Base-by-base conservation (phyloP, 2,329 filamentous ascomycete species). In the Endothia cerciana region DNA sequence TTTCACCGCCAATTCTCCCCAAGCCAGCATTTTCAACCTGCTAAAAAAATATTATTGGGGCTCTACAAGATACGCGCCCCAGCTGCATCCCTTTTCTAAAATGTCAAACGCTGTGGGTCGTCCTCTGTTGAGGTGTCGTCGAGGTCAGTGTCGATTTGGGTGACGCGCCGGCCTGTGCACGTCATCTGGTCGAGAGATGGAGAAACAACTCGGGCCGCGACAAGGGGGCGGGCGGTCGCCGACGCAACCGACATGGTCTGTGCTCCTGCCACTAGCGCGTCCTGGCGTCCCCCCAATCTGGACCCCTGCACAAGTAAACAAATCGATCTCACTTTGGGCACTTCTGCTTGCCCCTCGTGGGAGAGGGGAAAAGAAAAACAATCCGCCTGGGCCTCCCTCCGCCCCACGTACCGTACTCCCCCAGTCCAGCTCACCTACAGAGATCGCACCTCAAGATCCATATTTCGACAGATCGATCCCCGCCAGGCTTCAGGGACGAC, bases 141-240 rank as follows among this genome's bases (percentile, higher is more conserved):
- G 40, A 40, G 43, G 36, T 28, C 33, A 28, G 40, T n/a, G 41
- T 57, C 36, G 57, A 56, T 40, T 41, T 40, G 65, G 63, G 65
- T 60, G 65, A 68, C 65, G 65, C 65, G 65, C 63, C 62, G 43
- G 33, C 57, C 57, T 57, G n/a, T n/a, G 30, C 41, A 60, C 51
- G 11, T 60, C 17, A 66, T 66, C 57, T 45, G 57, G 13, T 25
- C 7, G 33, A 15, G 36, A n/a, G 25, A 22, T 43, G 40, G 41
- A 22, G 47, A 6, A 51, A 51, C 47, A 25, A 28, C 63, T 58
- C 62, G 62, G 65, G 40, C 38, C 25, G 57, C n/a, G 49, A 61
- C 41, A 40, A 36, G 56, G 60, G 38, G 22, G 19, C 30, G 38
- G 57, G 62, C 55, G 65, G 65, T 67, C 63, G 47, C 63, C 63